Evolutionary conservation across 768 basidiomycete species (phyloP).

Genomic region (Tylopilus intermedius): DNA sequence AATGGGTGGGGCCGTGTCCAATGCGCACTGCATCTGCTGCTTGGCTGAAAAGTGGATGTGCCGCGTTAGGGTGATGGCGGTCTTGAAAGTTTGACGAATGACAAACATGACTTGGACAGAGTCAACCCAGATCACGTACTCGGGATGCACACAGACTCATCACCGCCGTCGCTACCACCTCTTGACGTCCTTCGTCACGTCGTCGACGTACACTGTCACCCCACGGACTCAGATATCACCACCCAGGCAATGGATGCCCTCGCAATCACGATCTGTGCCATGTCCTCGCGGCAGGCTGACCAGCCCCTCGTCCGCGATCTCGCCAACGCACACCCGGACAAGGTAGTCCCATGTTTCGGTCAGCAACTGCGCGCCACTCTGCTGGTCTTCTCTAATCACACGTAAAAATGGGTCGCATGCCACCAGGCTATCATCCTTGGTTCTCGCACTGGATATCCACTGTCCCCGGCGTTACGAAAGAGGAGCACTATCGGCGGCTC

Average conservation of each 20-base stretch:
- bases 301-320: conserved; percentile 68
- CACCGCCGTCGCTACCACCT: conserved; percentile 19
- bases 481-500: conserved; percentile 69
- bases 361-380: conserved; percentile 27
- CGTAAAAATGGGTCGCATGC: conserved; percentile 6
- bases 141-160: neutral
- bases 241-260: conserved; percentile 49
- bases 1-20: conserved; percentile 42
- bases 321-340: conserved; percentile 53
- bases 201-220: conserved; percentile 89
- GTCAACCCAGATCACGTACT: neutral
- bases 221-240: conserved; percentile 66
- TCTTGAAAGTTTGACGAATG: conserved; percentile 5
- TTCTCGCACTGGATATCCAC: conserved; percentile 74
- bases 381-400: conserved; percentile 8
- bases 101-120: conserved; percentile 14
- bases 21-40: conserved; percentile 16
- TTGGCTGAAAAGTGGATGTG: neutral
- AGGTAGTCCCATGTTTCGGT: conserved; percentile 89
- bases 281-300: conserved; percentile 66
- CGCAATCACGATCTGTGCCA: conserved; percentile 72
- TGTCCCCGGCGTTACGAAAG: conserved; percentile 42
- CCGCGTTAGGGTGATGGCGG: conserved; percentile 2
- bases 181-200: conserved; percentile 57
- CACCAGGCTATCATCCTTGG: conserved; percentile 92